A percentile compares a stretch with the other conserved stretches of the same genome.
Evolutionary conservation across 768 basidiomycete species (phyloP).

Genomic region (Inosperma sp.): DNA sequence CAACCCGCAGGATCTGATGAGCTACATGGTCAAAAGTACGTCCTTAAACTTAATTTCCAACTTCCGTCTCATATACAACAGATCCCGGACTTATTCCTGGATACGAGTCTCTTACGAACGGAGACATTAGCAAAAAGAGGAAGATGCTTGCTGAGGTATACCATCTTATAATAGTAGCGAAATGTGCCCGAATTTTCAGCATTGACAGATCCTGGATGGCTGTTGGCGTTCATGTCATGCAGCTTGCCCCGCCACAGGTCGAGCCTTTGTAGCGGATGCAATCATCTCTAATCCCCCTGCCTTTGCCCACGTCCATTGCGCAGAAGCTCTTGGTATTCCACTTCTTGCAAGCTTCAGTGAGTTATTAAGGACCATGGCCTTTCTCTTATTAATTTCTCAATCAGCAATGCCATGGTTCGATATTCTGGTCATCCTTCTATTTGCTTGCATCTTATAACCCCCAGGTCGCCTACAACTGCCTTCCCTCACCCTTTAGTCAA

Average conservation of each 20-base stretch:
- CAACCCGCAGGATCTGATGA: slow-evolving; percentile 61
- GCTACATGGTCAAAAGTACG: slow-evolving; percentile 67
- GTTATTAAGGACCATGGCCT: slow-evolving; percentile 16
- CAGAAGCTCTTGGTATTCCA: slow-evolving; percentile 58
- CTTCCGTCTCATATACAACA: slow-evolving; percentile 25
- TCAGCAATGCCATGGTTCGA: slow-evolving; percentile 63
- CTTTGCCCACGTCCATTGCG: slow-evolving; percentile 62
- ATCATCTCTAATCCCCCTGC: slow-evolving; percentile 66
- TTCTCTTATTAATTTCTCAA: slow-evolving; percentile 13
- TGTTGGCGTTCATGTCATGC: slow-evolving; percentile 53
- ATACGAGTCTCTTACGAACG: slow-evolving; percentile 51
- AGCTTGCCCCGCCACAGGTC: slow-evolving; percentile 41
- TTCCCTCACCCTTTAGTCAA: slow-evolving; percentile 65
- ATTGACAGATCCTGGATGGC: slow-evolving; percentile 50
- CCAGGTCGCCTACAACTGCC: slow-evolving; percentile 45
- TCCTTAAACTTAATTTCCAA: background rate
- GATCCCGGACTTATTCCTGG: slow-evolving; percentile 65
- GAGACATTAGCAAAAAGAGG: slow-evolving; percentile 55
- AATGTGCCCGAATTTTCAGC: background rate
- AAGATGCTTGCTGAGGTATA: slow-evolving; percentile 49
- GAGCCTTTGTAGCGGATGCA: slow-evolving; percentile 53
- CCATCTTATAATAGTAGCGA: background rate
- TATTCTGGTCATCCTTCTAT: background rate
- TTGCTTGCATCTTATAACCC: background rate
- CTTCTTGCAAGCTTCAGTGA: slow-evolving; percentile 54